A percentile compares a stretch with the other conserved stretches of the same genome.
Conservation (phyloP, 331 rosid species). For the Rosa hybrid region DNA sequence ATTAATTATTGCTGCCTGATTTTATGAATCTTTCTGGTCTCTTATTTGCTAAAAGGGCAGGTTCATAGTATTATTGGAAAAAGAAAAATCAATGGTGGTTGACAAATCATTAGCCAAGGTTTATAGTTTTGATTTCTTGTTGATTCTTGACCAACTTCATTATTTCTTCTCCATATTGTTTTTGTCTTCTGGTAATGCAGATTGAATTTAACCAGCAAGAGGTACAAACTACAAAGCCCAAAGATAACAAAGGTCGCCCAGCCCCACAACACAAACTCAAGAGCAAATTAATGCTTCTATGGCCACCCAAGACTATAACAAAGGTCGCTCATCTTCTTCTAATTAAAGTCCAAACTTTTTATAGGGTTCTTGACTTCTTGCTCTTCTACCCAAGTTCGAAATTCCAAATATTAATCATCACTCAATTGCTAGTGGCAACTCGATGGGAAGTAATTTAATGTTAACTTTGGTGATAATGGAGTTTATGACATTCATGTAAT, state of each 20-base stretch:
- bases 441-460: background rate
- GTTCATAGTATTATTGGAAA: slow-evolving; percentile 1
- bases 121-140: background rate
- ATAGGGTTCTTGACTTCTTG: background rate
- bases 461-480: background rate
- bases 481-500: background rate
- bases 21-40: slow-evolving; percentile 7
- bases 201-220: background rate
- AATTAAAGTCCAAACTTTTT: background rate
- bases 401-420: background rate
- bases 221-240: too few relatives aligned
- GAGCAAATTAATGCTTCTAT: background rate
- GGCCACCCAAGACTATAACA: background rate
- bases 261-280: background rate
- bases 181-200: background rate
- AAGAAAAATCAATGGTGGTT: background rate
- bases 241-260: background rate
- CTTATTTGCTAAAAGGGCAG: background rate
- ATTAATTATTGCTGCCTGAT: background rate
- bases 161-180: background rate
- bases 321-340: background rate
- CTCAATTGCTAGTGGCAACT: background rate
- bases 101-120: background rate
- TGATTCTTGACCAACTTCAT: background rate
- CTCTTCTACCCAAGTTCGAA: background rate